Percentiles rank a stretch among this genome's conserved stretches.
These are phyloP conservation scores for Stropharia rugosoannulata DNA, from an alignment of 768 basidiomycete genomes.

Conservation along the genomic window DNA sequence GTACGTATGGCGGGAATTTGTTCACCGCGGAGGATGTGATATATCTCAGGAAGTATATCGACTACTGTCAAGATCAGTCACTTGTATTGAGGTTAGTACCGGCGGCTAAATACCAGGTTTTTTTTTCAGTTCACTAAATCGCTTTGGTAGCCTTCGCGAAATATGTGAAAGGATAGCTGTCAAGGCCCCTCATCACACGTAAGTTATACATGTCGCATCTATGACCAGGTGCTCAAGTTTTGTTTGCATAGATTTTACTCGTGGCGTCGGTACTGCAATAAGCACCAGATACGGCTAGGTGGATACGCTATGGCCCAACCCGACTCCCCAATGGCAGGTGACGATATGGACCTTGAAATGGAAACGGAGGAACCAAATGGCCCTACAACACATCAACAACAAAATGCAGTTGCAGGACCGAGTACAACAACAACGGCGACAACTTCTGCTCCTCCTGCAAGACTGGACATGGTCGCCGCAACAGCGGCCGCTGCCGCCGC, in stretches of 20 bases:
- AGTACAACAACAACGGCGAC: background rate
- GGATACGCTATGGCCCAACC: conserved; percentile 78
- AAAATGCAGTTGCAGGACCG: background rate
- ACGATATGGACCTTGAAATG: conserved; percentile 42
- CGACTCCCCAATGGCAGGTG: conserved; percentile 41
- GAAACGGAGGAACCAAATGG: conserved; percentile 27
- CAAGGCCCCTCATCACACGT: conserved; percentile 93
- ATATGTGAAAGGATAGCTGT: conserved; percentile 87
- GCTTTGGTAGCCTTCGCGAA: conserved; percentile 56
- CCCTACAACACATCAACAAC: background rate
- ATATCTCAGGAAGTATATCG: conserved; percentile 86
- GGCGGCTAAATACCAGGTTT: background rate
- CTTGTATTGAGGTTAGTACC: conserved; percentile 68
- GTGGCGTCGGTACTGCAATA: conserved; percentile 91
- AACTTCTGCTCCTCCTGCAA: conserved; percentile 1
- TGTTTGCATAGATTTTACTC: conserved; percentile 70
- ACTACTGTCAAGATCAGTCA: conserved; percentile 88
- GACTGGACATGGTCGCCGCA: conserved; percentile 23
- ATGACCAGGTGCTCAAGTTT: conserved; percentile 1
- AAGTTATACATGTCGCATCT: conserved; percentile 21
- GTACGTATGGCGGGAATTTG: conserved; percentile 85
- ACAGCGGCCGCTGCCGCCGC: conserved; percentile 17
- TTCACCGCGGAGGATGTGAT: conserved; percentile 83
- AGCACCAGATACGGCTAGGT: conserved; percentile 87
- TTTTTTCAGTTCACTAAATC: background rate